Evolutionary conservation across 2,329 filamentous ascomycete genomes (phyloP).

Genomic region (Microsporum ferrugineum): DNA sequence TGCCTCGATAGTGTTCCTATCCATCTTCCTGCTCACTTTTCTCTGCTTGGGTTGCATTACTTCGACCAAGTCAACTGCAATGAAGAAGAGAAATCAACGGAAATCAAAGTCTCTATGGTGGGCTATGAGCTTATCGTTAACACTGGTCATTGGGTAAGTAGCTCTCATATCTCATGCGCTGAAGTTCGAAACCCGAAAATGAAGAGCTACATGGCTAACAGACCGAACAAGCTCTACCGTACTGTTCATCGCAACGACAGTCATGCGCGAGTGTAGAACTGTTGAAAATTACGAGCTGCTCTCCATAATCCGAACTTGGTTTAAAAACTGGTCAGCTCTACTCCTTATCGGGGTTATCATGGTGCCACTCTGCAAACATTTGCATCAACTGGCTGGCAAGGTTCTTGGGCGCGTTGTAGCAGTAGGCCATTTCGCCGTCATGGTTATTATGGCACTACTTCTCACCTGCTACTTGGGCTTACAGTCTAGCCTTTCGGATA

Average conservation of each 20-base stretch:
- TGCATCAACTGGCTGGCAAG: constrained; percentile 4
- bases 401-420: constrained; percentile 3
- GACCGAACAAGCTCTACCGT: not conserved
- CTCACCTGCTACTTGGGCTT: constrained; percentile 3
- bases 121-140: not conserved
- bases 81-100: constrained; percentile 2
- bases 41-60: constrained; percentile 3
- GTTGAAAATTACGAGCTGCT: not conserved
- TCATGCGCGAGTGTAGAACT: not conserved
- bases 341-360: constrained; percentile 8
- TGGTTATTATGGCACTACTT: constrained; percentile 7
- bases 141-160: not conserved
- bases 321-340: not conserved
- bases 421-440: constrained; percentile 3
- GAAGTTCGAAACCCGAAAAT: not conserved
- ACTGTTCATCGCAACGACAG: constrained; percentile 1
- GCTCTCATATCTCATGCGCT: not conserved
- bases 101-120: constrained; percentile 9
- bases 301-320: not conserved
- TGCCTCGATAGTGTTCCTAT: constrained; percentile 4
- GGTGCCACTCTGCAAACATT: constrained; percentile 9
- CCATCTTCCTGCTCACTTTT: constrained; percentile 4
- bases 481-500: not conserved
- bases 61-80: not conserved
- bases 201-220: not conserved